A percentile compares a stretch with the other conserved stretches of the same genome.
These are phyloP conservation scores for Nicotiana rustica DNA, from an alignment of 305 asterid species.

Conservation along the genomic window DNA sequence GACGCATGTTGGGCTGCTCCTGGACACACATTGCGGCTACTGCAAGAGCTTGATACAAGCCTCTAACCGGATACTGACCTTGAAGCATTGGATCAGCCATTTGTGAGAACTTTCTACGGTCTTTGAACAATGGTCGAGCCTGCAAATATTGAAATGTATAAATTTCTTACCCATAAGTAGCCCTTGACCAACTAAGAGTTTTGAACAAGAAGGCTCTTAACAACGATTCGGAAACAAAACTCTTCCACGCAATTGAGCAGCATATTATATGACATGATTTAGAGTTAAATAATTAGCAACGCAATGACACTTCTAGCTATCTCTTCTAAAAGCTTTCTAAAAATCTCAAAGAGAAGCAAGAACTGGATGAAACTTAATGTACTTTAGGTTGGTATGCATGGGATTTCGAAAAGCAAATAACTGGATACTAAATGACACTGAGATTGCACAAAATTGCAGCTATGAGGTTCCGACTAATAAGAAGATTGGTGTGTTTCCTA, in stretches of 20 bases:
- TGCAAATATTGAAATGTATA: conserved; percentile 41
- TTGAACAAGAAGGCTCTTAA: not conserved
- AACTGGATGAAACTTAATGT: conserved; percentile 14
- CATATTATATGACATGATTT: not conserved
- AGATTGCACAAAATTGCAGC: not conserved
- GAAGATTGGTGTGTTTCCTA: conserved; percentile 12
- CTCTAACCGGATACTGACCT: conserved; percentile 76
- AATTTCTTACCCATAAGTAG: not conserved
- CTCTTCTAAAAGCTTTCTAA: not conserved
- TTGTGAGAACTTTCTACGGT: conserved; percentile 74
- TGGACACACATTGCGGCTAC: conserved; percentile 88
- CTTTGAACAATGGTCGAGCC: conserved; percentile 83
- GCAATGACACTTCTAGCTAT: no score
- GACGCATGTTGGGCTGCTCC: conserved; percentile 78
- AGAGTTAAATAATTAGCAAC: not conserved
- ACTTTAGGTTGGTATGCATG: not conserved
- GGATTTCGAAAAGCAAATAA: not conserved
- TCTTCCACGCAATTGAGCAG: not conserved
- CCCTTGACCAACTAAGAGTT: not conserved
- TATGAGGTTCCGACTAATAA: not conserved
- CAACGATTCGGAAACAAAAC: not conserved
- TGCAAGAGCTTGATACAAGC: conserved; percentile 78
- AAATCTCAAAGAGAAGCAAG: not conserved
- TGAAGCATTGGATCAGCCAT: conserved; percentile 84
- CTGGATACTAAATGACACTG: conserved; percentile 1